A percentile compares a stretch with the other conserved stretches of the same genome.
phyloP scores from a whole-genome alignment of 2,329 filamentous ascomycete species.

The Cytospora leucostoma region DNA sequence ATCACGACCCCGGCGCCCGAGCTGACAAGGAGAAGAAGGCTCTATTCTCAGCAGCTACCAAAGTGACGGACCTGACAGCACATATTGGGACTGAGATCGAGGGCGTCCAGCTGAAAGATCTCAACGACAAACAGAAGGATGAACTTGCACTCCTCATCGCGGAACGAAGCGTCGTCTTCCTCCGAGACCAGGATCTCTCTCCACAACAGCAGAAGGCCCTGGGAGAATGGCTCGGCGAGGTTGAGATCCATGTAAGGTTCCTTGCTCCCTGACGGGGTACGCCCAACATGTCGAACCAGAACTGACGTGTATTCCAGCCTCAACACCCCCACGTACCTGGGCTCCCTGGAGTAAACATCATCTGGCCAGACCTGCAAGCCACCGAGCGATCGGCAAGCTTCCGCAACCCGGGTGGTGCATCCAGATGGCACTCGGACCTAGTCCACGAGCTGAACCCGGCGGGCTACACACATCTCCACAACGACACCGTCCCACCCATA shows the following conservation, averaged over 20 bases:
- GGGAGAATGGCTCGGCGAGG: slow-evolving; percentile 63
- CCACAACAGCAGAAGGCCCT: slow-evolving; percentile 65
- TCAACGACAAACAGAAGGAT: slow-evolving; percentile 60
- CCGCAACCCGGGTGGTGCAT: slow-evolving; percentile 67
- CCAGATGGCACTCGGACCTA: slow-evolving; percentile 70
- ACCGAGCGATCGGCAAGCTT: slow-evolving; percentile 63
- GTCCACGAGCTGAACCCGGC: slow-evolving; percentile 72
- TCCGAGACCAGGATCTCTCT: slow-evolving; percentile 62
- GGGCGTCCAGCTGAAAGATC: slow-evolving; percentile 63
- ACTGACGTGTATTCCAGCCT: slow-evolving; percentile 46
- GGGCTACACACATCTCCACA: slow-evolving; percentile 70
- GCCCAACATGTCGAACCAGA: not conserved
- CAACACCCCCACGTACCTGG: slow-evolving; percentile 73
- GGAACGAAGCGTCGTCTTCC: slow-evolving; percentile 66
- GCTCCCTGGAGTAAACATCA: slow-evolving; percentile 63
- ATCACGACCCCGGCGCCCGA: slow-evolving; percentile 63
- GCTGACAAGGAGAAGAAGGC: slow-evolving; percentile 66
- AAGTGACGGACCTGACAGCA: slow-evolving; percentile 62
- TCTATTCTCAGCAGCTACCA: slow-evolving; percentile 60
- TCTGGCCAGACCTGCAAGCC: slow-evolving; percentile 69
- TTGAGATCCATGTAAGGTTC: slow-evolving; percentile 66
- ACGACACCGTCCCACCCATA: slow-evolving; percentile 63
- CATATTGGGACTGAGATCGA: slow-evolving; percentile 67
- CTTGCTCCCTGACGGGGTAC: not conserved
- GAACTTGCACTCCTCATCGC: slow-evolving; percentile 64